A percentile compares a stretch with the other conserved stretches of the same genome.
Conservation (phyloP, 257 asterid species). For the Fraxinus cuspidata region DNA sequence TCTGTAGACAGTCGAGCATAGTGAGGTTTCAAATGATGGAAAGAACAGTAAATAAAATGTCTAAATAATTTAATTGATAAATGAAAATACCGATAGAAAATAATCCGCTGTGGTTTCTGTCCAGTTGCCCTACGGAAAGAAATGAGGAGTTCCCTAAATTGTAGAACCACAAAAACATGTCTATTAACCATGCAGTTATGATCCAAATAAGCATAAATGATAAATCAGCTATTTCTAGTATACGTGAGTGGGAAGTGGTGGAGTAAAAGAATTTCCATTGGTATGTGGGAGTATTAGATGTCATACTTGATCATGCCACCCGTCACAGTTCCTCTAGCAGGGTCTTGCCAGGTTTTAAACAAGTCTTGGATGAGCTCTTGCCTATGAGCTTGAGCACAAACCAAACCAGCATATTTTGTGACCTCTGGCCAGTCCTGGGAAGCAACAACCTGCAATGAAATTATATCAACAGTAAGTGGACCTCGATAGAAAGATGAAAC, state of each 20-base stretch:
- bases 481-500: background rate
- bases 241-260: background rate
- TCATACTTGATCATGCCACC: constrained; percentile 96
- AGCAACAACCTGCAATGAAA: constrained; percentile 76
- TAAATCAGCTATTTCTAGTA: background rate
- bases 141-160: constrained; percentile 75
- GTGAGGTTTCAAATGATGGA: constrained; percentile 9
- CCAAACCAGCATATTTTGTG: constrained; percentile 92
- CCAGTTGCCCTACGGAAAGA: constrained; percentile 92
- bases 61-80: background rate
- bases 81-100: constrained; percentile 71
- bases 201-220: background rate
- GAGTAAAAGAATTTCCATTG: background rate
- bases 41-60: background rate
- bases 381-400: constrained; percentile 94
- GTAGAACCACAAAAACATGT: constrained; percentile 11
- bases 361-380: constrained; percentile 94
- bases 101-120: constrained; percentile 81
- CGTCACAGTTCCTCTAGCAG: constrained; percentile 66
- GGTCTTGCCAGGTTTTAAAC: constrained; percentile 88
- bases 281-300: background rate
- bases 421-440: constrained; percentile 99
- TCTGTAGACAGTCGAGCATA: constrained; percentile 33
- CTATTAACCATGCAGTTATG: background rate
- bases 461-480: constrained; percentile 18